Base-by-base conservation (phyloP, 306 rosid species). In the Albizia julibrissin region DNA sequence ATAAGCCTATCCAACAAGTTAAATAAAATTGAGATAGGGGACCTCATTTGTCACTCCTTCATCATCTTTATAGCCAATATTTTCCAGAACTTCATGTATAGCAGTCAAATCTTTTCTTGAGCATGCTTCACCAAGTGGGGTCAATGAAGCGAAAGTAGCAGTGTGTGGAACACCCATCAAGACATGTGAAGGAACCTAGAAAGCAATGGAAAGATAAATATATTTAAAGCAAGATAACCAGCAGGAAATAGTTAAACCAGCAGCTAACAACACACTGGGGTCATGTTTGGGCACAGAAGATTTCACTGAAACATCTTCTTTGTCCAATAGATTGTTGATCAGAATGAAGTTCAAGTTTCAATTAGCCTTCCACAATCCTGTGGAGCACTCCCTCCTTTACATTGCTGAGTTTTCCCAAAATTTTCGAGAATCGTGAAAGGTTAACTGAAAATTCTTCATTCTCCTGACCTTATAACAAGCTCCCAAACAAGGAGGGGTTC, bases 71-170 rank as follows among this genome's bases (percentile, higher is more conserved):
- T 93, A 91, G 89, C 97, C 88, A 62, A 85, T 52, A 52, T 50
- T 89, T 37, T 93, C 91, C 84, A 93, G 83, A 88, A 93, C 86
- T 88, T 93, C 97, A 77, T 88, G 95, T 42, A 93, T 77, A 75
- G 94, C 91, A 84, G 97, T 91, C 87, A 93, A 82, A 87, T 91
- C 92, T 87, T 84, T 91, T 89, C 97, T 91, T 67, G 87, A 84
- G 85, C 95, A 93, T 78, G 97, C 95, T 85, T 93, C 94, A 75
- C 97, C 95, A 54, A 91, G 89, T 8, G 95, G 94, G 26, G 92
- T 87, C 64, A 91, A 81, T 52, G 93, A 83, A 82, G 94, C 67
- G 76, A 87, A 75, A 6, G 84, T 72, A 69, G 90, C 80, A 69
- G 89, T 84, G 69, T 92, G 91, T 24, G 88, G 90, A 39, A 93